Evolutionary conservation across 2,329 filamentous ascomycete genomes (phyloP).

Genomic region (Dothideomycetes sp.): DNA sequence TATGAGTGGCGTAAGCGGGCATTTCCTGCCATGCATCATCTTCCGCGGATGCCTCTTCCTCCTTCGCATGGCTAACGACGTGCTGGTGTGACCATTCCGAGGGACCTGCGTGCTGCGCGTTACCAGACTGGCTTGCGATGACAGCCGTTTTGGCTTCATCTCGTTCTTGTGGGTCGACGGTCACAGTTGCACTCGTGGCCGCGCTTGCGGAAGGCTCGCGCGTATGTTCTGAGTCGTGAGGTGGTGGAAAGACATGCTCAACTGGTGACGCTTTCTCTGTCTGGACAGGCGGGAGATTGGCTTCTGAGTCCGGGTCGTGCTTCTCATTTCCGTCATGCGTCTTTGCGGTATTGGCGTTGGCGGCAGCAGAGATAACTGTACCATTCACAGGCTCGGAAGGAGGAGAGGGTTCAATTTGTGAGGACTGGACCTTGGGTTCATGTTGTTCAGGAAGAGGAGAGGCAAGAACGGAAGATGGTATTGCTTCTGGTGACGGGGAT

Average conservation of each 20-base stretch:
- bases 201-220: too few species aligned
- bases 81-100: conserved; percentile 93
- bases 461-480: too few species aligned
- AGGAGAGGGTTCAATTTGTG: neutral
- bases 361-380: too few species aligned
- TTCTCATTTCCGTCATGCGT: too few species aligned
- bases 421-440: too few species aligned
- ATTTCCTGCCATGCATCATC: conserved; percentile 84
- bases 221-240: too few species aligned
- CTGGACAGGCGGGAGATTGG: too few species aligned
- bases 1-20: conserved; percentile 85
- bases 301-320: too few species aligned
- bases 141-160: neutral
- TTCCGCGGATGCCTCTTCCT: conserved; percentile 42
- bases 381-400: conserved; percentile 1
- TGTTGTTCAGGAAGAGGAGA: too few species aligned
- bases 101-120: conserved; percentile 17
- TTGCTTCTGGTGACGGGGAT: too few species aligned
- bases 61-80: conserved; percentile 45
- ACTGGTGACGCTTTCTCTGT: too few species aligned
- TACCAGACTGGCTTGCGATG: conserved; percentile 3
- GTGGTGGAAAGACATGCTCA: too few species aligned
- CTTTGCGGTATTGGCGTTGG: conserved; percentile 3
- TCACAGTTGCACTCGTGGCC: neutral
- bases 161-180: neutral